Evolutionary conservation across 1,284 basidiomycete genomes (phyloP), one percentile per base, ranked within the genome.

Genomic region (Puccinia hordei): DNA sequence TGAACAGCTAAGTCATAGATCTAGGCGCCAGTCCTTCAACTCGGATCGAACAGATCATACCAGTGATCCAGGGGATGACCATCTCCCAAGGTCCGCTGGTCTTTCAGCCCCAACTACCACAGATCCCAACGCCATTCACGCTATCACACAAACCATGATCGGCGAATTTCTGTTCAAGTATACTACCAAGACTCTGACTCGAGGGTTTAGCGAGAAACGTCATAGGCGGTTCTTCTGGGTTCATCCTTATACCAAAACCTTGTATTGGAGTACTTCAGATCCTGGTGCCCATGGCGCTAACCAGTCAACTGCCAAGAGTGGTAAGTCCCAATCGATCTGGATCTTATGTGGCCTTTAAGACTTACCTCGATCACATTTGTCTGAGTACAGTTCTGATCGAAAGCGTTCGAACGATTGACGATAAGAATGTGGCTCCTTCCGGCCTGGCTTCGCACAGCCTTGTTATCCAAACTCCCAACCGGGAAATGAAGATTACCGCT

Each of bases 121-220:
- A 24, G 84, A 86, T 73, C 85, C 85, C 17, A 83, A 81, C 27
- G 84, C 85, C 69, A 85, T 98, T 83, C 95, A 98, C 85, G 93
- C 95, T 1, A 98, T 99, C 84, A 99, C 96, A 5, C 95, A 98
- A 88, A 98, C 95, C 30, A 99, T 99, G 96, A 98, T 99, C 83
- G 95, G 96, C 82, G 96, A 98, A 88, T 98, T 95, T 87, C 87
- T 99, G 87, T 94, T 93, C 90, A 99, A 99, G 88, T 98, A 99
- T 87, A 98, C 95, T 13, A 90, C 96, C 77, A 90, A 91, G 81
- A 87, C 93, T n/a, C 90, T 99, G 83, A 94, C 94, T 41, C 94
- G 93, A 85, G 94, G 94, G 10, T 89, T 94, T 85, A 93, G 93
- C 38, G 93, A 95, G 86, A 92, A 91, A 85, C 88, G 95, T 74